Evolutionary conservation across 1,284 basidiomycete species (phyloP), one percentile per base, ranked within the genome.

Genomic region (Cronartium ribicola): DNA sequence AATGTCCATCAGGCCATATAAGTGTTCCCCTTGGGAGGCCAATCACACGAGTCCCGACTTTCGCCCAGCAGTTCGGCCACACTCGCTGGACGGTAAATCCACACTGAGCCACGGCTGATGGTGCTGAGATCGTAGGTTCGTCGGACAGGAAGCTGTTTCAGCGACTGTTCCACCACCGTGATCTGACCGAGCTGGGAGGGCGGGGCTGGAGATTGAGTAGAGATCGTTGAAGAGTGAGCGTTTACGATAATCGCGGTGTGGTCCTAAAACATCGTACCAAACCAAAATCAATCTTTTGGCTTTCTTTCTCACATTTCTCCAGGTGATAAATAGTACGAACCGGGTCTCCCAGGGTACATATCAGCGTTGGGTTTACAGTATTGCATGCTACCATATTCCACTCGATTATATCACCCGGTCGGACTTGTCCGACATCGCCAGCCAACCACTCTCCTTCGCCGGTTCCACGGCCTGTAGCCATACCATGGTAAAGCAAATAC

Each of bases 361-460:
- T 65, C 14, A 66, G 29, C 8, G 43, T 40, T 5, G 70, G 70
- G 43, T 73, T 57, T 22, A 73, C 51, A 8, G 70, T 73, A 10
- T 66, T 46, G 37, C 70, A 73, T 14, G 62, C 48, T 5, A 73
- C 70, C 11, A 66, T 40, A 36, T 51, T 61, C 86, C 86, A 87
- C 76, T 87, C 84, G 51, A 85, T 83, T 67, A 87, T 84, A 76
- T 87, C 86, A 10, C 86, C 86, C 59, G 85, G 78, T 11, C 86
- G 81, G 6, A 87, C 82, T 17, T 84, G 81, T 76, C 83, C 83
- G 4, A 61, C 11, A 55, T 8, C n/a, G 22, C 29, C 48, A 55
- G 60, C 60, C 7, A 64, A 65, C 86, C 86, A 87, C 5, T 81
- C 79, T 20, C 86, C 86, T n/a, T 79, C 77, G 5, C 81, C 81